Evolutionary conservation across 1,139 yeast species (phyloP), one percentile per base, ranked within the genome.

Genomic region (Saccharomyces hybrid): DNA sequence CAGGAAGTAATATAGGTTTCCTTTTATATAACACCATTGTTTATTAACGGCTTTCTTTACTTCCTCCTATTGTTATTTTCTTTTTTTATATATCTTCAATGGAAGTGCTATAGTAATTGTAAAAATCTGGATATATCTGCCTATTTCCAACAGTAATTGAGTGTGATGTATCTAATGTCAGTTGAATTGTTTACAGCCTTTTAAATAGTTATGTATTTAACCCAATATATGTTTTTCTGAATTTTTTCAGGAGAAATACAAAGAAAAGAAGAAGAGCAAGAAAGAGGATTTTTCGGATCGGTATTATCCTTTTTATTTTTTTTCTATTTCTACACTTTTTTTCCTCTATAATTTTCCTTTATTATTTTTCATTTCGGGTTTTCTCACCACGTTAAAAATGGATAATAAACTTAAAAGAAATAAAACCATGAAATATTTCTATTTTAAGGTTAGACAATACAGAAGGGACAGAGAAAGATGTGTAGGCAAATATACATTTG

Each of bases 1-100:
- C 76, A 9, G 79, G 77, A 57, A 80, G 78, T 11, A 77, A 75
- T 42, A 86, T 88, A 50, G 83, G 84, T 68, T 86, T 86, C 58
- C 93, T 75, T 67, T 86, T 86, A 71, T 82, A 86, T 47, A 85
- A 74, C 52, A 86, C 95, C 95, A 70, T 70, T 5, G 25, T 51
- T 13, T 6, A 16, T 11, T 11, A 25, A 23, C 13, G n/a, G 31
- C 8, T 16, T 19, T 9, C 38, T 47, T 23, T 47, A n/a, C 38
- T 44, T 28, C 32, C 11, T 50, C 13, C 19, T 48, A 3, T 28
- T 13, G 11, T 27, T 8, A 6, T 25, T 28, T 41, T 8, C 38
- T 29, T 26, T 25, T 26, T 34, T 27, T 16, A 29, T 41, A 16
- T 16, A 25, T 23, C 14, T 42, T 48, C 8, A 26, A 14, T 28